Conservation (phyloP, 768 basidiomycete species). For the Termitomyces sp. region DNA sequence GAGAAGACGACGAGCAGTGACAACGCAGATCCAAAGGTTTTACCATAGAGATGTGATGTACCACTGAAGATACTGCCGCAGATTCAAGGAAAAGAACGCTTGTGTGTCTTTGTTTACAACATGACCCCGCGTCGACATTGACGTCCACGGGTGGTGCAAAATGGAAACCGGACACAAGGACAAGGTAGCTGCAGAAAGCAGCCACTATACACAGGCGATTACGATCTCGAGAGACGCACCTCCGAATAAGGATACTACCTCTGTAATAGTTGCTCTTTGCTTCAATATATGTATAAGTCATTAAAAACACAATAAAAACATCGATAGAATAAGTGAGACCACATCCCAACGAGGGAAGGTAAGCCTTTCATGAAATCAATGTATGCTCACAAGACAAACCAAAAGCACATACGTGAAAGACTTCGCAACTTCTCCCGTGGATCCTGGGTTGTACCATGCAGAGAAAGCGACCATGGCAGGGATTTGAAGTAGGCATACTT, state of each 20-base stretch:
- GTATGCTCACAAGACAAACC: not conserved
- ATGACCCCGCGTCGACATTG: conserved; percentile 33
- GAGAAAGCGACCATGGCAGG: conserved; percentile 99
- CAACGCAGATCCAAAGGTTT: conserved; percentile 2
- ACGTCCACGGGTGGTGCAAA: conserved; percentile 62
- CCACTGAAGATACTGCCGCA: conserved; percentile 36
- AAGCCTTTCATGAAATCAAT: conserved; percentile 45
- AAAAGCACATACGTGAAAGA: conserved; percentile 81
- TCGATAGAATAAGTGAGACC: conserved; percentile 88
- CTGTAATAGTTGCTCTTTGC: conserved; percentile 98
- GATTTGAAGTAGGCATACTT: conserved; percentile 96
- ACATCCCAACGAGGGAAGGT: conserved; percentile 99
- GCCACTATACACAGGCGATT: conserved; percentile 6
- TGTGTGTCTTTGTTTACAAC: conserved; percentile 14
- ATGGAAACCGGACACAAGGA: conserved; percentile 89
- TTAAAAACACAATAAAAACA: conserved; percentile 96
- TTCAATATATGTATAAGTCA: conserved; percentile 99
- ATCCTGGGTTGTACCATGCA: conserved; percentile 85
- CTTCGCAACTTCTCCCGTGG: conserved; percentile 81
- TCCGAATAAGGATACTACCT: conserved; percentile 91
- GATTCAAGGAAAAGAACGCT: conserved; percentile 32
- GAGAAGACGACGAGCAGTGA: not conserved
- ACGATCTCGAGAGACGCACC: conserved; percentile 38
- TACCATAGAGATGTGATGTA: conserved; percentile 26
- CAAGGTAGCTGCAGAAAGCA: conserved; percentile 66